Percentiles rank a stretch among this genome's conserved stretches.
Conservation (phyloP, 2,329 filamentous ascomycete genomes). For the Ophioceras dolichostomum region DNA sequence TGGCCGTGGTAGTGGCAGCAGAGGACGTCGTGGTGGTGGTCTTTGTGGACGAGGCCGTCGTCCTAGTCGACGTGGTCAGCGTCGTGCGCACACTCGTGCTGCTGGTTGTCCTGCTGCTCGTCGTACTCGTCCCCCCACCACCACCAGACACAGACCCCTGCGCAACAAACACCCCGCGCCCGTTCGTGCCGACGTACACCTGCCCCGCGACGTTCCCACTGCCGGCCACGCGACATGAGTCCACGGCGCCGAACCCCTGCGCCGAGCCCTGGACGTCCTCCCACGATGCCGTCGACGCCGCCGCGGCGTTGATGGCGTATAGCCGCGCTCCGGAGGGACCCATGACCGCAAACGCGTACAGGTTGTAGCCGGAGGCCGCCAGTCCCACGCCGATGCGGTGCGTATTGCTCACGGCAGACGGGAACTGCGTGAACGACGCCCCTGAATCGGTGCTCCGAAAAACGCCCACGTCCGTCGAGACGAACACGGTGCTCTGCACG, state of each 20-base stretch:
- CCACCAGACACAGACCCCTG: slow-evolving; percentile 10
- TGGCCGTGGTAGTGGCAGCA: neutral
- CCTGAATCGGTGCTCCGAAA: slow-evolving; percentile 42
- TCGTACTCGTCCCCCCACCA: slow-evolving; percentile 2
- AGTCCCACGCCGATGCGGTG: slow-evolving; percentile 30
- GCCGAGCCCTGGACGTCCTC: slow-evolving; percentile 28
- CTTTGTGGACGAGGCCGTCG: neutral
- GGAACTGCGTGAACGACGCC: slow-evolving; percentile 27
- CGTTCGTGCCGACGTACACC: slow-evolving; percentile 38
- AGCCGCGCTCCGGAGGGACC: slow-evolving; percentile 28
- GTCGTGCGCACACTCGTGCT: slow-evolving; percentile 3
- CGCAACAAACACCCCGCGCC: slow-evolving; percentile 30
- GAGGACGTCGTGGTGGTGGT: neutral
- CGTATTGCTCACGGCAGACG: slow-evolving; percentile 22
- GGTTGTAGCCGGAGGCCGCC: slow-evolving; percentile 25
- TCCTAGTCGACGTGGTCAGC: slow-evolving; percentile 3
- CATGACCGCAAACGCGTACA: slow-evolving; percentile 34
- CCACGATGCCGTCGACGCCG: slow-evolving; percentile 21
- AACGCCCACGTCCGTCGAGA: slow-evolving; percentile 40
- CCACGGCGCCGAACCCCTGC: slow-evolving; percentile 31
- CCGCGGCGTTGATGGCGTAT: slow-evolving; percentile 28
- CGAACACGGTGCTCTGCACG: slow-evolving; percentile 46
- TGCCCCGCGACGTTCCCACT: slow-evolving; percentile 30
- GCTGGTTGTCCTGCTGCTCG: slow-evolving; percentile 1
- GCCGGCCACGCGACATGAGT: slow-evolving; percentile 25